A percentile compares a stretch with the other conserved stretches of the same genome.
These are phyloP conservation scores for Aspergillus persii DNA, from an alignment of 2,329 filamentous ascomycete genomes.

Conservation along the genomic window DNA sequence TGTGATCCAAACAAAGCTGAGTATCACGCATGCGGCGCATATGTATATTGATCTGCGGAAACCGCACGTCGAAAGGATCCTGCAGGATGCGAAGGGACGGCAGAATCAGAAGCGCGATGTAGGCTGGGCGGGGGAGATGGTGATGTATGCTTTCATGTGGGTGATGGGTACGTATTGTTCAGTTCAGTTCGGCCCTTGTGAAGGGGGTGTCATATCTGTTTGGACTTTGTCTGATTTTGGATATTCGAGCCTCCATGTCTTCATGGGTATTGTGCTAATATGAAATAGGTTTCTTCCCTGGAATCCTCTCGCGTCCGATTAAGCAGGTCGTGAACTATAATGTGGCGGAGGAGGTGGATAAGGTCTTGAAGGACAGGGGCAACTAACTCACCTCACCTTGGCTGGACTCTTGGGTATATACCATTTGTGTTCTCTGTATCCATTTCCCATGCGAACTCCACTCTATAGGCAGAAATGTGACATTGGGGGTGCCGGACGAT, in stretches of 20 bases:
- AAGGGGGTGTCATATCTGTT: too few species aligned
- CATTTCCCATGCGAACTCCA: too few species aligned
- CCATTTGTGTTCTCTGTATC: too few species aligned
- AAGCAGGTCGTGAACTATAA: conserved; percentile 26
- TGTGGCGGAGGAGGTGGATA: conserved; percentile 22
- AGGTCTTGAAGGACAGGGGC: conserved; percentile 2
- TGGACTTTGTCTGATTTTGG: conserved; percentile 2
- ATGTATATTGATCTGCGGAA: conserved; percentile 35
- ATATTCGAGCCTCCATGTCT: too few species aligned
- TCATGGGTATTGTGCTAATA: too few species aligned
- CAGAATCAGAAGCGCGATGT: conserved; percentile 37
- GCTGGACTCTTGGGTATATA: too few species aligned
- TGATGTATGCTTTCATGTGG: conserved; percentile 40
- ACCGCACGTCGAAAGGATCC: conserved; percentile 34
- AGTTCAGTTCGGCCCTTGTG: too few species aligned
- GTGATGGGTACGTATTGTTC: conserved; percentile 25
- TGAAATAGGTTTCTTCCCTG: conserved; percentile 23
- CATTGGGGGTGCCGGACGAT: too few species aligned
- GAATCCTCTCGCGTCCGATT: conserved; percentile 12
- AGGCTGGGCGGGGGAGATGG: conserved; percentile 33
- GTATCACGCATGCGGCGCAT: conserved; percentile 28
- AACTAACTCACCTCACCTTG: neutral
- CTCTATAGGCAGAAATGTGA: too few species aligned
- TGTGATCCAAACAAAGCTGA: conserved; percentile 14
- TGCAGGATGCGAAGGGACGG: conserved; percentile 30